Evolutionary conservation across 2,329 filamentous ascomycete species (phyloP), one percentile per base, ranked within the genome.

Genomic region (Talaromyces sp.): DNA sequence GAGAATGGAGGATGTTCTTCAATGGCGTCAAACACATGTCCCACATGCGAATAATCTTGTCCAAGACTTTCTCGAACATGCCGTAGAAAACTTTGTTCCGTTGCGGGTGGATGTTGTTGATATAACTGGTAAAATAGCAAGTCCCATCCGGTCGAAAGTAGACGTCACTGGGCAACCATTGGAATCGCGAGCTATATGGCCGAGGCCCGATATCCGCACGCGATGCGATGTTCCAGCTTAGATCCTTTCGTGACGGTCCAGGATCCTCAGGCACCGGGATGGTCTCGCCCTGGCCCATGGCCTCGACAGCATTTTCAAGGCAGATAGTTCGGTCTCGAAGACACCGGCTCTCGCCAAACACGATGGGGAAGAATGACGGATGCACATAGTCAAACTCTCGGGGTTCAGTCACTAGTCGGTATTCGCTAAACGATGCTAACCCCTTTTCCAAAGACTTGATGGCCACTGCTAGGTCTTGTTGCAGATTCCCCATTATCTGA

Each of bases 321-420:
- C 64, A 59, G 33, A 74, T 68, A 17, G 66, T 7, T 33, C 57
- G 65, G 60, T 73, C 66, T 8, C 61, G 62, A 5, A 74, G 70
- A 55, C 71, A 68, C 4, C 69, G 71, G n/a, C 57, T 69, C 36
- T 65, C 66, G n/a, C 72, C 72, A 55, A 71, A 74, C 1, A 72
- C 69, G 0, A 89, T 71, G 0, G 87, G 85, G 65, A 81, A 89
- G 7, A 89, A 75, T 0, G 85, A 89, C 0, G 87, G 86, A 65
- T 89, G 82, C 5, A 89, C 80, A 1, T 89, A 73, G 67, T 90
- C 82, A 0, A 87, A 79, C 1, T 90, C 85, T 62, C 80, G 81
- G 0, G 32, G 28, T 28, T 58, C 60, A 8, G 56, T 55, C 7
- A 52, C 60, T 36, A 59, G 33, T 17, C 44, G 84, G 80, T 82